These are phyloP conservation scores for Candida stauntonica DNA, from an alignment of 805 yeast species.

Conservation along the genomic window DNA sequence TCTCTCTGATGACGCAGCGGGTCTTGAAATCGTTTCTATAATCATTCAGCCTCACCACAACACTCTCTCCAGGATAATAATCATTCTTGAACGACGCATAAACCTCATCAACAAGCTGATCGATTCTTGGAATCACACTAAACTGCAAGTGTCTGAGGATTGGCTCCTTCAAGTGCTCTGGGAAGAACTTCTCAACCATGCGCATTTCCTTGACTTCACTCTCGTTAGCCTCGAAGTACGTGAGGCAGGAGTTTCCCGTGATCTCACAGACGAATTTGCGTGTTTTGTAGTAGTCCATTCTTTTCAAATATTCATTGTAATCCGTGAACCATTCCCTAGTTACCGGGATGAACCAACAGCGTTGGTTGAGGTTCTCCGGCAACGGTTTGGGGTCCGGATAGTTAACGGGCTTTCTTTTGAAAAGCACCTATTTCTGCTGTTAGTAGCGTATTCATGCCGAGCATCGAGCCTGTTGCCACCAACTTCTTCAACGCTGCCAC, in stretches of 20 bases:
- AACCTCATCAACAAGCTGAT: slow-evolving; percentile 82
- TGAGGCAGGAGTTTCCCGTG: slow-evolving; percentile 87
- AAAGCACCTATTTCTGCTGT: slow-evolving; percentile 50
- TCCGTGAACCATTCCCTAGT: slow-evolving; percentile 85
- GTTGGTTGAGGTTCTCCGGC: slow-evolving; percentile 51
- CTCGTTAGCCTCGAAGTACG: slow-evolving; percentile 83
- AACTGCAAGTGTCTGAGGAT: slow-evolving; percentile 83
- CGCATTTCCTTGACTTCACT: slow-evolving; percentile 62
- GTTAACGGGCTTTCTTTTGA: slow-evolving; percentile 67
- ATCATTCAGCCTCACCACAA: slow-evolving; percentile 45
- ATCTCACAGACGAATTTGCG: slow-evolving; percentile 92
- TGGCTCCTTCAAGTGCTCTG: slow-evolving; percentile 89
- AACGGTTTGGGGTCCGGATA: slow-evolving; percentile 52
- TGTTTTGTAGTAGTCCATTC: slow-evolving; percentile 68
- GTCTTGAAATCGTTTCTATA: slow-evolving; percentile 27
- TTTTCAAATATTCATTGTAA: slow-evolving; percentile 69
- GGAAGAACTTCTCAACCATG: slow-evolving; percentile 76
- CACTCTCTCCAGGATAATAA: slow-evolving; percentile 88
- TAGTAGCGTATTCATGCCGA: slow-evolving; percentile 3
- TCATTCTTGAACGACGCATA: slow-evolving; percentile 73
- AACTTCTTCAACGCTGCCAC: too few relatives aligned
- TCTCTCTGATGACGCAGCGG: slow-evolving; percentile 67
- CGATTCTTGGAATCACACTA: slow-evolving; percentile 75
- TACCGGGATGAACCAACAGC: slow-evolving; percentile 77
- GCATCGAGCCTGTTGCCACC: background rate